Base-by-base conservation (phyloP, 148 eudicot genomes). In the Vaccinium macrocarpon region DNA sequence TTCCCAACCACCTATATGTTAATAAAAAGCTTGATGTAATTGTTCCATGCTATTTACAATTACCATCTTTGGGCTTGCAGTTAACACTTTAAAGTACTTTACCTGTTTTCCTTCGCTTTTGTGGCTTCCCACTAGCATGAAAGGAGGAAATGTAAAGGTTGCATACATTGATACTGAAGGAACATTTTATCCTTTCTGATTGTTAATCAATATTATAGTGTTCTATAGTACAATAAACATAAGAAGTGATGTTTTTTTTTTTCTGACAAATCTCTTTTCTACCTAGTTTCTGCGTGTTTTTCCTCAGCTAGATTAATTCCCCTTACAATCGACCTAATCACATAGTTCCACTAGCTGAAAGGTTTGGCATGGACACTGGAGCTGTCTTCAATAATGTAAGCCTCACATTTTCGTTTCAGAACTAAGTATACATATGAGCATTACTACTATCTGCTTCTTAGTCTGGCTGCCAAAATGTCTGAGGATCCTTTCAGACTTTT, bases 131-230 rank as follows among this genome's bases (percentile, higher is more conserved):
- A 94, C 92, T 55, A 91, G 86, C 88, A 92, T 95, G 97, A 91
- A 64, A 82, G 98, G 98, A 70, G 98, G 98, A 82, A 96, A 94
- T 81, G 99, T 98, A 82, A 96, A 96, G 85, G 99, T 96, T 56
- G 99, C 99, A 50, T 96, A 95, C 87, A 92, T 96, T 84, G 99
- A 96, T 79, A 93, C 97, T 62, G 99, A 96, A 88, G 99, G 99
- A 89, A 97, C 99, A 25, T 97, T 97, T 98, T 97, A 93, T 97
- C 46, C 46, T 90, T 79, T 55, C 29, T 13, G 23, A 82, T 27
- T 73, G 70, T 83, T 81, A 38, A 29, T 13, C 46, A n/a, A 42
- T 74, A 4, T 84, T 56, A 66, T 32, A 14, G 74, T 66, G 27
- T 12, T 32, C 50, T 18, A 32, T 1, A 35, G 23, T 74, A 76